These are phyloP conservation scores for Cocos nucifera DNA, from an alignment of 176 grass and related monocot genomes.

Conservation along the genomic window DNA sequence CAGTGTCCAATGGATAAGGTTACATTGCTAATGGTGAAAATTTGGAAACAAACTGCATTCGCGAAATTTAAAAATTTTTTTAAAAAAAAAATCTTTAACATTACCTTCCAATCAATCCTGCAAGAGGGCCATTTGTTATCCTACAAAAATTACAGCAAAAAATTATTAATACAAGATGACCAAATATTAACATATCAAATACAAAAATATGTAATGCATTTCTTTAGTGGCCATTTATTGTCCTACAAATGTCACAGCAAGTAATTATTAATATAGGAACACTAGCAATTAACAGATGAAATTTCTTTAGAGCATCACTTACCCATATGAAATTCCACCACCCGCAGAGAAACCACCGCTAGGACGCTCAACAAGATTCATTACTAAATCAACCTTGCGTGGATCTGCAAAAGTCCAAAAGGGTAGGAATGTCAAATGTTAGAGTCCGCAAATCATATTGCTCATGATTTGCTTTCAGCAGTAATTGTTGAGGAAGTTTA, in stretches of 20 bases:
- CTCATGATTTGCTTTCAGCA: too few relatives aligned
- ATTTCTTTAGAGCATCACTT: constrained; percentile 17
- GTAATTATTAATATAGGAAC: constrained; percentile 3
- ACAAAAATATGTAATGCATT: too few relatives aligned
- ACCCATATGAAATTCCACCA: constrained; percentile 98
- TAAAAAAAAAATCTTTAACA: not conserved
- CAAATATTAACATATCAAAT: too few relatives aligned
- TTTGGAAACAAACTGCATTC: not conserved
- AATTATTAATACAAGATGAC: constrained; percentile 3
- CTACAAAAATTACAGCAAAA: constrained; percentile 32
- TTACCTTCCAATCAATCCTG: constrained; percentile 97
- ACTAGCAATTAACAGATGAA: too few relatives aligned
- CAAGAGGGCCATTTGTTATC: constrained; percentile 97
- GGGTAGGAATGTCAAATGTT: too few relatives aligned
- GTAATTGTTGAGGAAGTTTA: too few relatives aligned
- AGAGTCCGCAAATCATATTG: not conserved
- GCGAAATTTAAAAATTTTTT: too few relatives aligned
- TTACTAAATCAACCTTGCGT: constrained; percentile 89
- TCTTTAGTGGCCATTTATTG: constrained; percentile 51
- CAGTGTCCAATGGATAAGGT: too few relatives aligned
- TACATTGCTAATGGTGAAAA: too few relatives aligned
- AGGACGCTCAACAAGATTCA: constrained; percentile 97
- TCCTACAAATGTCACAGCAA: constrained; percentile 44
- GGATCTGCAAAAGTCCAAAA: constrained; percentile 41
- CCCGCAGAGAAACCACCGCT: constrained; percentile 98